These are phyloP conservation scores for Aschersonia sp. DNA, from an alignment of 2,329 filamentous ascomycete genomes.

Conservation along the genomic window DNA sequence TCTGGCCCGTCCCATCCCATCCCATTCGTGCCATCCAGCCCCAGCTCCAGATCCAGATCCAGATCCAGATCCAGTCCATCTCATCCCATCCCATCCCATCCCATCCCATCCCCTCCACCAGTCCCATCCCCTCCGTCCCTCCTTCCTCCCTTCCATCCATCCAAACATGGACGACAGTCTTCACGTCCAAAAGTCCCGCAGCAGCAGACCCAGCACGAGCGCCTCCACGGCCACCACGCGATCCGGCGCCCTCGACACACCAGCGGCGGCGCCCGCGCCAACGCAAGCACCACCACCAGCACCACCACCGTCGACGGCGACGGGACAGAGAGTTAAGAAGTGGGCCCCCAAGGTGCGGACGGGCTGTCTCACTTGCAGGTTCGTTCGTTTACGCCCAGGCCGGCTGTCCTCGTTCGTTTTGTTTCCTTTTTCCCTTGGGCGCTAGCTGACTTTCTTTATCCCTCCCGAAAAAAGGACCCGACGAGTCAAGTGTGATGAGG, in stretches of 20 bases:
- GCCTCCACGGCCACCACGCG: background rate
- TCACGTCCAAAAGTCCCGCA: background rate
- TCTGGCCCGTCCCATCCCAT: background rate
- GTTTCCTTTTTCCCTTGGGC: background rate
- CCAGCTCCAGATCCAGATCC: too few relatives aligned
- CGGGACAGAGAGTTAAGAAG: slow-evolving; percentile 2
- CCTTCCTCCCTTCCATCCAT: background rate
- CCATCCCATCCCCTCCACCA: background rate
- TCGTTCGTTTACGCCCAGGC: background rate
- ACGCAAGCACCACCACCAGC: background rate
- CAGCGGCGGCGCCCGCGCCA: background rate
- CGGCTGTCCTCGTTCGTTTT: background rate
- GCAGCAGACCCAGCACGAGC: slow-evolving; percentile 1
- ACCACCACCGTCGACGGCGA: background rate
- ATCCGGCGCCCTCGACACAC: background rate
- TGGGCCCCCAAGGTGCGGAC: slow-evolving; percentile 3
- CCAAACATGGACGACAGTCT: background rate
- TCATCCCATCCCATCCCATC: background rate
- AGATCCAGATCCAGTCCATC: too few relatives aligned
- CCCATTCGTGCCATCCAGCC: background rate
- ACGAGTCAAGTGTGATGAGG: slow-evolving; percentile 2
- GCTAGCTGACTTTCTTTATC: background rate
- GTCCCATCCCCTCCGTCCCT: background rate
- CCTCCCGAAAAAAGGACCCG: background rate
- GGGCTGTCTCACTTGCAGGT: slow-evolving; percentile 2